phyloP scores from a whole-genome alignment of 495 filamentous ascomycete genomes.

The Daldinia grandis region DNA sequence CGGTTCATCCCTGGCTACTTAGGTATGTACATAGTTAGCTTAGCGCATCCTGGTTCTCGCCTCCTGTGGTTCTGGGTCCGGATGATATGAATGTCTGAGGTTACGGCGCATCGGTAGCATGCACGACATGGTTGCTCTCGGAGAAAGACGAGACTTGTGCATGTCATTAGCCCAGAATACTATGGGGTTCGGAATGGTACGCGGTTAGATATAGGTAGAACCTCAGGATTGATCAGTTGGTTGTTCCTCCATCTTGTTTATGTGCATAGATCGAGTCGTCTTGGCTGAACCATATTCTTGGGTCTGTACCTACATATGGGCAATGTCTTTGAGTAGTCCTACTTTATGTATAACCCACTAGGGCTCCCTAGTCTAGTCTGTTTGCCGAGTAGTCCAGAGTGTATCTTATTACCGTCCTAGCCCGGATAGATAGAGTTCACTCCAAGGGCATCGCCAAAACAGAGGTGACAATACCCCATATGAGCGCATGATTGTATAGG shows the following conservation, averaged over 20 bases:
- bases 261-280: not conserved
- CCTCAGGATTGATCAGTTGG: not conserved
- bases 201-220: not conserved
- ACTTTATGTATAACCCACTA: constrained; percentile 1
- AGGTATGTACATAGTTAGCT: too few species aligned
- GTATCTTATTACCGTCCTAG: not conserved
- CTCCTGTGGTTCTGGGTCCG: not conserved
- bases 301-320: not conserved
- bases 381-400: constrained; percentile 1
- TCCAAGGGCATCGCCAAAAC: not conserved
- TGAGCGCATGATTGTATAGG: not conserved
- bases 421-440: not conserved
- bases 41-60: constrained; percentile 16
- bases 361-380: not conserved
- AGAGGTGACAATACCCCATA: constrained; percentile 10
- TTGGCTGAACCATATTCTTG: not conserved
- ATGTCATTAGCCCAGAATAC: not conserved
- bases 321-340: not conserved
- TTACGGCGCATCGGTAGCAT: not conserved
- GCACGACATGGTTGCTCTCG: constrained; percentile 8
- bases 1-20: constrained; percentile 12
- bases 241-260: not conserved
- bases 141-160: constrained; percentile 12
- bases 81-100: constrained; percentile 7
- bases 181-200: not conserved